Conservation (phyloP, 495 filamentous ascomycete species). For the Recurvomyces mirabilis region DNA sequence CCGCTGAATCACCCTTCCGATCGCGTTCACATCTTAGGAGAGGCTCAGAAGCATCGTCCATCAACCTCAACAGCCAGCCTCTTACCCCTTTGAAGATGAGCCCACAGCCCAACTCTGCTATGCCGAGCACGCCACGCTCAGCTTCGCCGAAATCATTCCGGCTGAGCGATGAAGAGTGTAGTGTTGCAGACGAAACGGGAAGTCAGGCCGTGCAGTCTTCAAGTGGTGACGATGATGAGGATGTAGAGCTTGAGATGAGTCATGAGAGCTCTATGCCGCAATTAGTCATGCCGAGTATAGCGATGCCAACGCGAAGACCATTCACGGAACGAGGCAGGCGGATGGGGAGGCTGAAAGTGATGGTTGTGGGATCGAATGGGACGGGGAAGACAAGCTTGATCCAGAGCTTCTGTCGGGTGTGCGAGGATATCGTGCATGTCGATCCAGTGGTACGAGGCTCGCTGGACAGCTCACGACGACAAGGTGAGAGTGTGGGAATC, state of each 20-base stretch:
- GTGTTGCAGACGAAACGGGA: constrained; percentile 40
- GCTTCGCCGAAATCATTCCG: constrained; percentile 44
- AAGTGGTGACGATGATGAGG: constrained; percentile 36
- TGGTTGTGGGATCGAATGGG: constrained; percentile 79
- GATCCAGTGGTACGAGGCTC: constrained; percentile 3
- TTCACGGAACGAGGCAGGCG: constrained; percentile 80
- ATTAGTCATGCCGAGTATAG: constrained; percentile 94
- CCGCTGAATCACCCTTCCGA: constrained; percentile 23
- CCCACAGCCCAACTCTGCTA: constrained; percentile 34
- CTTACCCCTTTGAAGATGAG: constrained; percentile 45
- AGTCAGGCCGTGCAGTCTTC: constrained; percentile 38
- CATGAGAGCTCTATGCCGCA: constrained; percentile 44
- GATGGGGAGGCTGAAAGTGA: constrained; percentile 76
- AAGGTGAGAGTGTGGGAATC: constrained; percentile 40
- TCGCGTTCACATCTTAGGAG: constrained; percentile 11
- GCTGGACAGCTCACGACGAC: too few species aligned
- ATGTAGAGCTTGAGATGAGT: constrained; percentile 29
- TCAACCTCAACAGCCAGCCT: constrained; percentile 35
- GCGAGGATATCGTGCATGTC: constrained; percentile 78
- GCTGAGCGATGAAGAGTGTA: constrained; percentile 35
- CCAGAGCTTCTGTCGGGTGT: constrained; percentile 85
- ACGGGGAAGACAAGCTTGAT: constrained; percentile 84
- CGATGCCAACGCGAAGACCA: constrained; percentile 83
- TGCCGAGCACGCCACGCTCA: constrained; percentile 34
- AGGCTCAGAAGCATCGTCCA: constrained; percentile 25